These are phyloP conservation scores for Terfezia boudieri DNA, from an alignment of 495 filamentous ascomycete genomes.

Conservation along the genomic window DNA sequence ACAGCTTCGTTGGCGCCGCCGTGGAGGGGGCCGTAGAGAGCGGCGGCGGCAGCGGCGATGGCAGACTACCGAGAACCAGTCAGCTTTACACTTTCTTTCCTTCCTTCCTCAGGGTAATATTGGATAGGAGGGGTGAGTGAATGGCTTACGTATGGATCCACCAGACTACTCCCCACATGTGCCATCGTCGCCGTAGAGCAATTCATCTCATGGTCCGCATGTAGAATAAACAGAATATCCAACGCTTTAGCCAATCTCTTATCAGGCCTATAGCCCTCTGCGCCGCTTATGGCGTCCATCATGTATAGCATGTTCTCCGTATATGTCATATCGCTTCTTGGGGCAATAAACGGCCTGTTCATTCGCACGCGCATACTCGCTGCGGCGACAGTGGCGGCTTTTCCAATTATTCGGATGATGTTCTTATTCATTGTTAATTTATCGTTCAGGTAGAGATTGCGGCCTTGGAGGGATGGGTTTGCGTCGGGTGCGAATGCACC, in stretches of 20 bases:
- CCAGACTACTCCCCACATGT: conserved; percentile 27
- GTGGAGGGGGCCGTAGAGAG: conserved; percentile 34
- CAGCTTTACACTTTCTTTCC: neutral
- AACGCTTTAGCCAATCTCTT: conserved; percentile 20
- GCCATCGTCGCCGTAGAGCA: conserved; percentile 30
- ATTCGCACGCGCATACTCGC: conserved; percentile 22
- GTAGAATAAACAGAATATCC: conserved; percentile 24
- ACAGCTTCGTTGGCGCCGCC: conserved; percentile 37
- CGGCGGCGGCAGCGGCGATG: conserved; percentile 26
- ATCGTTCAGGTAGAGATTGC: conserved; percentile 23
- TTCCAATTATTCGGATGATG: conserved; percentile 23
- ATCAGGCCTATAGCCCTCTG: conserved; percentile 20
- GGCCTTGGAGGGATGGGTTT: conserved; percentile 22
- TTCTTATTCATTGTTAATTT: conserved; percentile 22
- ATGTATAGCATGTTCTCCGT: conserved; percentile 25
- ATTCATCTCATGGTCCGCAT: conserved; percentile 32
- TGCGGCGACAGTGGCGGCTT: conserved; percentile 22
- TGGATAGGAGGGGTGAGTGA: neutral
- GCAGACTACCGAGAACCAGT: conserved; percentile 8
- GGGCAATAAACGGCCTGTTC: conserved; percentile 21
- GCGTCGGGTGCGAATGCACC: conserved; percentile 21
- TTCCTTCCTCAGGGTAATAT: neutral
- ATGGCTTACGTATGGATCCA: conserved; percentile 21
- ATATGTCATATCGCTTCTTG: conserved; percentile 21
- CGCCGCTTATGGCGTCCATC: conserved; percentile 22